Evolutionary conservation across 169 alveolate species (phyloP).

Genomic region (Cryptosporidium tyzzeri): DNA sequence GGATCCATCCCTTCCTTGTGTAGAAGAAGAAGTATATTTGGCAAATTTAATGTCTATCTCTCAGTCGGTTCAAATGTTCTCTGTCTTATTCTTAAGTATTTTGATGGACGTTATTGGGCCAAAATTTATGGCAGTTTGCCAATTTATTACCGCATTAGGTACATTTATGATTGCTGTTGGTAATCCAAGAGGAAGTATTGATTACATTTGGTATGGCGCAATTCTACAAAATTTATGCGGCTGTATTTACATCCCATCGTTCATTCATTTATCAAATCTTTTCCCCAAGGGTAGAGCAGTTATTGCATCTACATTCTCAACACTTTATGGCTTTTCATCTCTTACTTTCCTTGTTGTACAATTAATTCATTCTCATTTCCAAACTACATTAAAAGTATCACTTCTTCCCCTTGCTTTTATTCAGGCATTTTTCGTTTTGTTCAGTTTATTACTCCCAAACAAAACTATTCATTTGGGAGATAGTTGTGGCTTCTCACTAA

Average conservation of each 20-base stretch:
- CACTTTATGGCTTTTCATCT: constrained; percentile 70
- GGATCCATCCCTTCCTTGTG: constrained; percentile 67
- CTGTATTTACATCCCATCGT: constrained; percentile 69
- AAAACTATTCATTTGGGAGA: constrained; percentile 43
- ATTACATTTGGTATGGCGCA: constrained; percentile 47
- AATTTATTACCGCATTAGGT: constrained; percentile 45
- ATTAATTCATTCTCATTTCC: constrained; percentile 10
- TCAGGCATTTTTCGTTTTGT: constrained; percentile 39
- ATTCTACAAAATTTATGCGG: constrained; percentile 66
- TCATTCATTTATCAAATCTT: constrained; percentile 63
- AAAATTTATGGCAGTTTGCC: constrained; percentile 64
- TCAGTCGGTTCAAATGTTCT: constrained; percentile 54
- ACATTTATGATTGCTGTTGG: constrained; percentile 58
- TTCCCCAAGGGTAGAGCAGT: constrained; percentile 51
- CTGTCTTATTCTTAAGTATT: constrained; percentile 45
- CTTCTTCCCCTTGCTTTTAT: constrained; percentile 38
- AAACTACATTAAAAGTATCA: background rate
- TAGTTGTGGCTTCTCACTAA: constrained; percentile 32
- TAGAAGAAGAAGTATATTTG: constrained; percentile 57
- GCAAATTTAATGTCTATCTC: constrained; percentile 53
- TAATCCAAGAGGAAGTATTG: constrained; percentile 33
- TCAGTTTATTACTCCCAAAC: constrained; percentile 40
- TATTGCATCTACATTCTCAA: constrained; percentile 59
- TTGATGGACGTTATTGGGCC: constrained; percentile 65
- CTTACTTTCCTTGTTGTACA: constrained; percentile 51